These are phyloP conservation scores for Solanum sitiens DNA, from an alignment of 257 asterid genomes.

Conservation along the genomic window DNA sequence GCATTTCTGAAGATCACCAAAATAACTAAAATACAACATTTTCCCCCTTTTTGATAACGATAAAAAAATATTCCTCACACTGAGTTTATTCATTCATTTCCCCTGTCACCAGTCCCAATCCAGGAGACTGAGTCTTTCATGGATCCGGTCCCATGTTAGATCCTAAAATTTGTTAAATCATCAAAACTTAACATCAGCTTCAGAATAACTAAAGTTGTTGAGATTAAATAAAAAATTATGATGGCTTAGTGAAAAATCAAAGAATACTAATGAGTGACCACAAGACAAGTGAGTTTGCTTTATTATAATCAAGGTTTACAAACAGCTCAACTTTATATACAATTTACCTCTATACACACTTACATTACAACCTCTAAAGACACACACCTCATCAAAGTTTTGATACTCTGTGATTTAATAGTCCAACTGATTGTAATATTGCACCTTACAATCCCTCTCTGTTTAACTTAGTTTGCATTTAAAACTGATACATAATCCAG, in stretches of 20 bases:
- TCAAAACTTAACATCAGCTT: background rate
- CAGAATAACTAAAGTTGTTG: background rate
- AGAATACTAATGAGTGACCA: background rate
- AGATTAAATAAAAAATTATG: background rate
- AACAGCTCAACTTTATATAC: background rate
- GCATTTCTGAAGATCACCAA: background rate
- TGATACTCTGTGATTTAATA: background rate
- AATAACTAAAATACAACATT: background rate
- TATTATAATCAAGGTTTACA: background rate
- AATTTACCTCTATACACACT: background rate
- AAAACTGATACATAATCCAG: background rate
- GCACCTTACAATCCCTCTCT: background rate
- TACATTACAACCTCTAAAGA: background rate
- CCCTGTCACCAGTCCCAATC: background rate
- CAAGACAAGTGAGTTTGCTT: background rate
- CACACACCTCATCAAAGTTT: background rate
- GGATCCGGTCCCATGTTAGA: too few species aligned
- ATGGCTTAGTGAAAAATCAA: background rate
- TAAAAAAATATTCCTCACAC: background rate
- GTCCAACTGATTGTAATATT: background rate
- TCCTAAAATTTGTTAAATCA: background rate
- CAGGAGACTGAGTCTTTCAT: background rate
- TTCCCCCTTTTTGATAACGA: background rate
- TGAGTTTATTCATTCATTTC: background rate
- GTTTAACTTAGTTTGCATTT: background rate